These are phyloP conservation scores for Termitomyces sp. DNA, from an alignment of 768 basidiomycete genomes.

Conservation along the genomic window DNA sequence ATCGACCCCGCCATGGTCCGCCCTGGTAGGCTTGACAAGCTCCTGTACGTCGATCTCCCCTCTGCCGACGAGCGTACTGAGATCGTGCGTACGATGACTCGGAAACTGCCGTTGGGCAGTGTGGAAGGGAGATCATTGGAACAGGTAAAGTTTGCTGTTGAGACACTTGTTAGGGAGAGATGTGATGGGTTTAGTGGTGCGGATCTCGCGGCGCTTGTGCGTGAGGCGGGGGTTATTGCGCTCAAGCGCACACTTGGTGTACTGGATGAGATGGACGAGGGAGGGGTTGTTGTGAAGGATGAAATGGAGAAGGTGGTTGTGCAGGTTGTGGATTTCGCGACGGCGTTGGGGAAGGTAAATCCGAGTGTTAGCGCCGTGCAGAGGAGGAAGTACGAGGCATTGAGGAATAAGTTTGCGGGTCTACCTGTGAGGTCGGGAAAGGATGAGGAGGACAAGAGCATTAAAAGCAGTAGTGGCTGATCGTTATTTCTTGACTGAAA, in stretches of 20 bases:
- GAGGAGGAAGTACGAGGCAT: constrained; percentile 73
- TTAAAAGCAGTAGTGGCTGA: constrained; percentile 5
- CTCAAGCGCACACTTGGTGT: constrained; percentile 63
- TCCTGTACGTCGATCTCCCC: constrained; percentile 90
- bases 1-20: constrained; percentile 97
- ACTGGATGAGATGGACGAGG: constrained; percentile 53
- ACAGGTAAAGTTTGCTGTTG: constrained; percentile 24
- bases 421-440: constrained; percentile 50
- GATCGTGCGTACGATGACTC: constrained; percentile 72
- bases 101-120: constrained; percentile 59
- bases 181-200: constrained; percentile 93
- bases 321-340: constrained; percentile 58
- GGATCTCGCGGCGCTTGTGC: constrained; percentile 80
- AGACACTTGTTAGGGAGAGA: constrained; percentile 44
- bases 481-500: not conserved
- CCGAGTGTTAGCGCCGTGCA: constrained; percentile 84
- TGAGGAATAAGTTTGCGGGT: constrained; percentile 82
- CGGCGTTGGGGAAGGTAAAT: constrained; percentile 72
- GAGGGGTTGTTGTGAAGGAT: constrained; percentile 9
- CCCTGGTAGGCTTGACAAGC: constrained; percentile 91
- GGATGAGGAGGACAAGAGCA: constrained; percentile 33
- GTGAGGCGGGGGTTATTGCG: constrained; percentile 88
- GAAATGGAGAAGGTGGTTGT: constrained; percentile 40
- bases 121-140: constrained; percentile 7
- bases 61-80: constrained; percentile 68